Evolutionary conservation across 805 yeast species (phyloP), one percentile per base, ranked within the genome.

Genomic region (Yamadazyma phyllophila): DNA sequence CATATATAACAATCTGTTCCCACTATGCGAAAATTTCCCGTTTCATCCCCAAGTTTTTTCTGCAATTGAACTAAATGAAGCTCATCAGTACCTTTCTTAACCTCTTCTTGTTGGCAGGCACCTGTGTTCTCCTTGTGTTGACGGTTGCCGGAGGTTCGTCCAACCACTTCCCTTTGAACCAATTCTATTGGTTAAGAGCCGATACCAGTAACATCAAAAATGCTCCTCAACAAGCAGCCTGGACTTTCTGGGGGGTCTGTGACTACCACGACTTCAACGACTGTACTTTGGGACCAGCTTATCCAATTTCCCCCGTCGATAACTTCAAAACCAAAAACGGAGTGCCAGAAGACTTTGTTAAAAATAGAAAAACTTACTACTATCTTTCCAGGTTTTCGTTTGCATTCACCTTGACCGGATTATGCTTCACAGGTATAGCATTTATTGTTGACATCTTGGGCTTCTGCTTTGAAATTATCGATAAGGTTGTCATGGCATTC

Each of bases 191-290:
- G 91, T 60, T 91, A 35, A 73, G 81, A 59, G 96, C 89, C 24
- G 83, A 82, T 57, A 89, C 96, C 41, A 59, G 77, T 3, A 66
- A 62, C 34, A 78, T 83, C 47, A 45, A 73, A 53, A 62, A 71
- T 36, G 84, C 85, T 7, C 67, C 75, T 26, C 62, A 61, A 31
- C 60, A 65, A 12, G 71, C 88, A 2, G 81, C 91, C 56, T 91
- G 97, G 97, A 85, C 91, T 9, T 79, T 80, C 65, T 91, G 92
- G 77, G 82, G 84, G 51, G 73, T 84, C 38, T 82, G 88, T 63
- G 73, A 76, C 51, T 77, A 78, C 45, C 51, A 60, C 36, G 73
- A 81, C 63, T 89, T 89, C 67, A 63, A 80, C 36, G 47, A 63
- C 15, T 76, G 76, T 58, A 60, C 64, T 38, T 61, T 74, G 36